Base-by-base conservation (phyloP, 1,284 basidiomycete species). In the Malassezia globosa region DNA sequence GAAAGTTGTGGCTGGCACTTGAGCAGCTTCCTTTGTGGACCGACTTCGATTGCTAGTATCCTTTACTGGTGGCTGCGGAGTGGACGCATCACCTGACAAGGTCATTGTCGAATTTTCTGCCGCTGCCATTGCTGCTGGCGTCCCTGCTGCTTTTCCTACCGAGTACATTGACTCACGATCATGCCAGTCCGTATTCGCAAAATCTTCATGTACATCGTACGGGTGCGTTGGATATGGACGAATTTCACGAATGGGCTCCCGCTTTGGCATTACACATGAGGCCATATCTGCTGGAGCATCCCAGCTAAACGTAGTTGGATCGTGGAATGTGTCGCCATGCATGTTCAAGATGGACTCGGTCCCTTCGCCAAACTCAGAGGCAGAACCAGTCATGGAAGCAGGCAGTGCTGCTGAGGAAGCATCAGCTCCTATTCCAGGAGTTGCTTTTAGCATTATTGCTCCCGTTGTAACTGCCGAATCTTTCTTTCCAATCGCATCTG, bases 1-100 rank as follows among this genome's bases (percentile, higher is more conserved):
- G 38, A 71, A 71, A 1, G 63, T 66, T 35, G 55, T 53, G 37
- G 63, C 56, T 13, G 68, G 59, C n/a, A 63, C 61, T 55, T 71
- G 67, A 35, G 66, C 50, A 46, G 60, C 41, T 25, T 66, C 63
- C 38, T 51, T 44, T 18, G 44, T 34, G 27, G 34, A 48, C 6
- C 49, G 37, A 13, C 27, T 25, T n/a, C 49, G 49, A 7, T 35
- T 31, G n/a, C n/a, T n/a, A n/a, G n/a, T n/a, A n/a, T n/a, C n/a
- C n/a, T n/a, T n/a, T n/a, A n/a, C n/a, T n/a, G n/a, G n/a, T n/a
- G n/a, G n/a, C n/a, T n/a, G n/a, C n/a, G n/a, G n/a, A n/a, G n/a
- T n/a, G n/a, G n/a, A n/a, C n/a, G n/a, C n/a, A n/a, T n/a, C n/a
- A n/a, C n/a, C n/a, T n/a, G n/a, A n/a, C n/a, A n/a, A n/a, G n/a